Evolutionary conservation across 176 grass and related monocot genomes (phyloP).

Genomic region (Tillandsia fasciculata): DNA sequence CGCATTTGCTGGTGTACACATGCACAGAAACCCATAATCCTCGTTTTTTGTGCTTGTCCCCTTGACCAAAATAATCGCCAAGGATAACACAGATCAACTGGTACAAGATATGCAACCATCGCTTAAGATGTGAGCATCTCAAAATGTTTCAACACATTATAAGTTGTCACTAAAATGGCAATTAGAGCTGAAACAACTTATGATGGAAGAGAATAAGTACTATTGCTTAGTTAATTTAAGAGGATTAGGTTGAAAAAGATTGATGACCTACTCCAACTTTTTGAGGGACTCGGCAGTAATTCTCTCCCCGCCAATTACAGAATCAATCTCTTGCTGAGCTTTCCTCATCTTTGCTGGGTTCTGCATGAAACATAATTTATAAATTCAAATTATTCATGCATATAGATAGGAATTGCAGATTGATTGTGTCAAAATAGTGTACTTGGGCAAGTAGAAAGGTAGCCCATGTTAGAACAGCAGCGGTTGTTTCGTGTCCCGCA

Average conservation of each 20-base stretch:
- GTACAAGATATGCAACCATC: too few species aligned
- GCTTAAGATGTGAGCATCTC: too few species aligned
- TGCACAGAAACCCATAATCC: too few species aligned
- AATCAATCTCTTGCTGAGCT: conserved; percentile 87
- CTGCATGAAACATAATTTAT: conserved; percentile 29
- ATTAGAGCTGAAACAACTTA: not conserved
- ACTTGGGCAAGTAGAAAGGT: conserved; percentile 82
- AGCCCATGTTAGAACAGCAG: conserved; percentile 93
- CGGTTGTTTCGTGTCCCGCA: conserved; percentile 98
- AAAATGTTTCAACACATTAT: too few species aligned
- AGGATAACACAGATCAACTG: too few species aligned
- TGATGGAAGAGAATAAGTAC: not conserved
- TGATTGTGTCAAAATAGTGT: conserved; percentile 6
- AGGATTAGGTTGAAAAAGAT: conserved; percentile 12
- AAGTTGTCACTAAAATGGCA: not conserved
- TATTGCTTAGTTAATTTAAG: not conserved
- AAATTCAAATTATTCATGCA: conserved; percentile 2
- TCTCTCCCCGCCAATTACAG: conserved; percentile 36
- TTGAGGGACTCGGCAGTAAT: conserved; percentile 56
- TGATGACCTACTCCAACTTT: conserved; percentile 60
- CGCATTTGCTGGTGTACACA: too few species aligned
- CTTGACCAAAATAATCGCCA: too few species aligned
- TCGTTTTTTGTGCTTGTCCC: too few species aligned
- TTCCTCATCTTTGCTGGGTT: conserved; percentile 89
- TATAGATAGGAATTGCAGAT: not conserved